Evolutionary conservation across 108 stramenopile species (phyloP), one percentile per base, ranked within the genome.

Genomic region (Schizochytrium sp.): DNA sequence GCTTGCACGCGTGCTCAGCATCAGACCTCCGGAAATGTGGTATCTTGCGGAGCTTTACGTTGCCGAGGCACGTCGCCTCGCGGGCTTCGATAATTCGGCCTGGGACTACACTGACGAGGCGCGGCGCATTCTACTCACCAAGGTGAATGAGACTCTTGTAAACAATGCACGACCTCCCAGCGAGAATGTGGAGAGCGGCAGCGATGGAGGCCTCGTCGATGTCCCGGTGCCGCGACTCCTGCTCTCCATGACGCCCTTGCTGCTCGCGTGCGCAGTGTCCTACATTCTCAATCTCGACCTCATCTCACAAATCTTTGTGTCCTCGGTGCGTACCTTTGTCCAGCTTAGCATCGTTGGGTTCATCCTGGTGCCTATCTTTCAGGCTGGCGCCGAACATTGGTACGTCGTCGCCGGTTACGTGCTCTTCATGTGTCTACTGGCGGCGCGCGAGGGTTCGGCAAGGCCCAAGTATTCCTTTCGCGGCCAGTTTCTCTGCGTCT

Each of bases 351-450:
- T 95, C 43, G 88, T 97, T 58, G 95, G 94, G 19, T 60, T 94
- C 87, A 95, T 96, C 72, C 88, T 97, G 60, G 88, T 95, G 69
- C 96, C 96, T 0, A 95, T 97, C 71, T 97, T 97, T 90, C 63
- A 93, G 48, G 89, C 89, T 41, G 91, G 92, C 16, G 92, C 91
- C 90, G 91, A 88, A 44, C 71, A 58, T 63, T 87, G 93, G 92
- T 55, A 92, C 92, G 88, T 58, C 28, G 72, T 90, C 5, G 43
- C 41, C 47, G 43, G 23, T 2, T 91, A 91, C 71, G 72, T 93
- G 18, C 60, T 94, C n/a, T 89, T 95, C 60, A 96, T 97, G 96
- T 91, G 93, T n/a, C 58, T 94, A 19, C 89, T 97, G 60, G 95
- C 96, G 18, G 91, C 96, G 5, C 93, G 91, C 60, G 96, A 95